Base-by-base conservation (phyloP, 768 basidiomycete genomes). In the Tricholoma terreum region DNA sequence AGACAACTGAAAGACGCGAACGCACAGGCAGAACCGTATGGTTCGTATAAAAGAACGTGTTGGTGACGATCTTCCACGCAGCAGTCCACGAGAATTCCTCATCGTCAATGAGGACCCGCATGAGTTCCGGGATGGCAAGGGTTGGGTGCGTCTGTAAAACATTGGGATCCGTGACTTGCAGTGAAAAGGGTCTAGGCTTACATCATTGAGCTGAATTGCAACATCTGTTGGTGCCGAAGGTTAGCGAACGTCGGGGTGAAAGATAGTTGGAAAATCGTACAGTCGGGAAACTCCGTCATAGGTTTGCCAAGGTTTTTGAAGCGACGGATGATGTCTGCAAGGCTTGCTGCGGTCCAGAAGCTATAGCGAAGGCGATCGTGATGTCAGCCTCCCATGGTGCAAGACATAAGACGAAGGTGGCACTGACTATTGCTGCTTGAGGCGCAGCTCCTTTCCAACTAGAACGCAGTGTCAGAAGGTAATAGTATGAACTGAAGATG, bases 31-130 rank as follows among this genome's bases (percentile, higher is more conserved):
- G 78, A 30, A 98, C 94, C 7, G 92, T 94, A 72, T 94, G 94
- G 70, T 96, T 97, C 9, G 94, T 98, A 77, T 94, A 98, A 73
- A 91, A 94, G 77, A 97, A 95, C 2, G 91, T 93, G 68, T 88
- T 88, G 52, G 85, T 92, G 45, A 89, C 86, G 63, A 98, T 92
- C 21, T 79, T 71, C 97, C 97, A 99, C 4, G 97, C 95, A 14
- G 72, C 64, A 60, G 85, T 83, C 90, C 94, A 99, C 1, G 75
- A 63, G 17, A 94, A 66, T 34, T 94, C 92, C 70, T 98, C 96
- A 35, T 98, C 96, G 65, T 98, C 96, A 62, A 91, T 75, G 24
- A 92, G 80, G 62, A 98, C 84, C 24, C 95, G 86, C 92, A 94
- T 94, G 55, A 98, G 78, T 71, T 99, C 97, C 17, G 91, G 91